Conservation (phyloP, 805 yeast species). For the Lachancea sp. region DNA sequence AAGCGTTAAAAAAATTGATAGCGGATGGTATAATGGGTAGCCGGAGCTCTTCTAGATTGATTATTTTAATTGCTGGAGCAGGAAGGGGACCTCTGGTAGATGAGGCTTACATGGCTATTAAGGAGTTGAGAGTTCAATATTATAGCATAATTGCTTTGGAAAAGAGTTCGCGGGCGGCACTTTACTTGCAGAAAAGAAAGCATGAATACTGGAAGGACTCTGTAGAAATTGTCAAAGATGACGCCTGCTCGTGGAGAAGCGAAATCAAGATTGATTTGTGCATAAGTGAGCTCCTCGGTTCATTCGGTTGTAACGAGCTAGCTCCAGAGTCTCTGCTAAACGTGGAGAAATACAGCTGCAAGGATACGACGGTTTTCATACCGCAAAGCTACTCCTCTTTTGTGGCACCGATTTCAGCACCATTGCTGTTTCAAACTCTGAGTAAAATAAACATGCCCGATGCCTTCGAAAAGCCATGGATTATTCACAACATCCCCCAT, state of each 20-base stretch:
- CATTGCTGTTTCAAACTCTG: constrained; percentile 41
- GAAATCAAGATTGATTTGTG: constrained; percentile 46
- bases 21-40: constrained; percentile 4
- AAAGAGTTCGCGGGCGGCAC: constrained; percentile 57
- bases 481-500: constrained; percentile 37
- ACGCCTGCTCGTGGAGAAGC: constrained; percentile 50
- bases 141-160: constrained; percentile 57
- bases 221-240: constrained; percentile 49
- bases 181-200: constrained; percentile 45
- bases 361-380: constrained; percentile 46
- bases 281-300: constrained; percentile 78
- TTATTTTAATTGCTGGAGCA: constrained; percentile 70
- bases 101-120: constrained; percentile 40
- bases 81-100: constrained; percentile 82
- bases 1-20: constrained; percentile 40
- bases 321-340: constrained; percentile 71
- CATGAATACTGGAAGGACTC: constrained; percentile 43
- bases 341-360: constrained; percentile 36
- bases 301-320: constrained; percentile 88
- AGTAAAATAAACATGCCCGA: constrained; percentile 12
- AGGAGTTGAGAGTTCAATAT: constrained; percentile 21
- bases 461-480: constrained; percentile 41
- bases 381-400: constrained; percentile 55
- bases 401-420: constrained; percentile 62
- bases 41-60: constrained; percentile 17